A percentile compares a stretch with the other conserved stretches of the same genome.
These are phyloP conservation scores for Maudiozyma bulderi DNA, from an alignment of 805 yeast genomes.

Conservation along the genomic window DNA sequence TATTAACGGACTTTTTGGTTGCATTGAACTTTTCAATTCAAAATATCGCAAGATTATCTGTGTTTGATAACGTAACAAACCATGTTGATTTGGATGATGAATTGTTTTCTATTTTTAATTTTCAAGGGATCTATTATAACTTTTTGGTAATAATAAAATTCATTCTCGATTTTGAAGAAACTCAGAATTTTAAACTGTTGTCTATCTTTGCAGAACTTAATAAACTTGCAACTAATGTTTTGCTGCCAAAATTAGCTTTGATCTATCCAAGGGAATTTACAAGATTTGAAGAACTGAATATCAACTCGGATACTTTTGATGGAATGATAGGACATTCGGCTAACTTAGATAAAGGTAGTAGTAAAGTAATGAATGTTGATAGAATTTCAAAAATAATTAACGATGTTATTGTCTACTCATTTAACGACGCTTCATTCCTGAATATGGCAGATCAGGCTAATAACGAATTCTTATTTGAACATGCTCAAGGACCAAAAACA, in stretches of 20 bases:
- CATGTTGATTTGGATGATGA: slow-evolving; percentile 12
- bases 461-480: slow-evolving; percentile 19
- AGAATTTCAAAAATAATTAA: slow-evolving; percentile 24
- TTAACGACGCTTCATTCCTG: slow-evolving; percentile 26
- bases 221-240: slow-evolving; percentile 19
- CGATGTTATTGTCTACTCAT: slow-evolving; percentile 24
- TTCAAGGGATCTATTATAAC: slow-evolving; percentile 25
- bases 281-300: slow-evolving; percentile 12
- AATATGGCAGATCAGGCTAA: slow-evolving; percentile 23
- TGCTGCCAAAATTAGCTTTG: slow-evolving; percentile 19
- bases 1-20: slow-evolving; percentile 25
- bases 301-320: not conserved
- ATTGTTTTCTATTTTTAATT: slow-evolving; percentile 21
- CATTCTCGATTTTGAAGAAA: slow-evolving; percentile 25
- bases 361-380: slow-evolving; percentile 11
- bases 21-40: slow-evolving; percentile 27
- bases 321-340: not conserved
- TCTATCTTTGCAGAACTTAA: slow-evolving; percentile 25
- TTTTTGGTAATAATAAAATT: slow-evolving; percentile 24
- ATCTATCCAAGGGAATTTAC: slow-evolving; percentile 18
- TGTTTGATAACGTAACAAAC: slow-evolving; percentile 9
- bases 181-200: slow-evolving; percentile 27
- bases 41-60: slow-evolving; percentile 19
- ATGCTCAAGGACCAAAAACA: slow-evolving; percentile 7
- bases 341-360: not conserved